These are phyloP conservation scores for Botrytis fabae DNA, from an alignment of 2,329 filamentous ascomycete genomes.

Conservation along the genomic window DNA sequence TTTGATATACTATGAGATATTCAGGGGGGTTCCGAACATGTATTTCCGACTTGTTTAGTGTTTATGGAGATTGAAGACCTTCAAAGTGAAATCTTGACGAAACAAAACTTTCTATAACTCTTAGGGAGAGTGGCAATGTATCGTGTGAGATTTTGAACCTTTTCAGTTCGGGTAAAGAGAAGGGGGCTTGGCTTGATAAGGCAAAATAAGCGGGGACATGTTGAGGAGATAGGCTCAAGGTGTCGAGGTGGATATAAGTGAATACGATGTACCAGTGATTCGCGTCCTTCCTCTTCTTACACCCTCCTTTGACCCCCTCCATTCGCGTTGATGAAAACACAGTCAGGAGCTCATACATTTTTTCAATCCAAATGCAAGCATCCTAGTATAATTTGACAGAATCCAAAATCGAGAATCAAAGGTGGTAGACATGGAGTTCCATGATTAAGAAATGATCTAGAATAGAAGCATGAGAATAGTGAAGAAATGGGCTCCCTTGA, in stretches of 20 bases:
- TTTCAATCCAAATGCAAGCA: accelerated
- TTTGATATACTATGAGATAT: neutral
- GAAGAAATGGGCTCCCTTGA: too few species aligned
- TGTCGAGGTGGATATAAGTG: neutral
- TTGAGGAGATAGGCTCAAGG: neutral
- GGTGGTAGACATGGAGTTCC: too few species aligned
- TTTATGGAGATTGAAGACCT: neutral
- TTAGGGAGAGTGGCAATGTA: neutral
- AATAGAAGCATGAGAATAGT: too few species aligned
- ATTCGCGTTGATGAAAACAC: neutral
- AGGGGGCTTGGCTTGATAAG: too few species aligned
- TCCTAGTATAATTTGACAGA: too few species aligned
- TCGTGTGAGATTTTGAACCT: neutral
- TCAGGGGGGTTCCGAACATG: neutral
- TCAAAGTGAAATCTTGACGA: neutral
- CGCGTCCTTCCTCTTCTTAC: neutral
- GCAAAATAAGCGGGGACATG: neutral
- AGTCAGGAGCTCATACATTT: neutral
- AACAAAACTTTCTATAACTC: neutral
- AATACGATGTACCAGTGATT: neutral
- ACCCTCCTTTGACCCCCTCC: too few species aligned
- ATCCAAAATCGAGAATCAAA: too few species aligned
- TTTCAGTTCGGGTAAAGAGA: neutral
- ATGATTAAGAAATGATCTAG: neutral
- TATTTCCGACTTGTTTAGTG: neutral